Percentiles rank a stretch among this genome's conserved stretches.
Evolutionary conservation across 352 stramenopile species (phyloP).

Genomic region (Thraustochytrium sp.): DNA sequence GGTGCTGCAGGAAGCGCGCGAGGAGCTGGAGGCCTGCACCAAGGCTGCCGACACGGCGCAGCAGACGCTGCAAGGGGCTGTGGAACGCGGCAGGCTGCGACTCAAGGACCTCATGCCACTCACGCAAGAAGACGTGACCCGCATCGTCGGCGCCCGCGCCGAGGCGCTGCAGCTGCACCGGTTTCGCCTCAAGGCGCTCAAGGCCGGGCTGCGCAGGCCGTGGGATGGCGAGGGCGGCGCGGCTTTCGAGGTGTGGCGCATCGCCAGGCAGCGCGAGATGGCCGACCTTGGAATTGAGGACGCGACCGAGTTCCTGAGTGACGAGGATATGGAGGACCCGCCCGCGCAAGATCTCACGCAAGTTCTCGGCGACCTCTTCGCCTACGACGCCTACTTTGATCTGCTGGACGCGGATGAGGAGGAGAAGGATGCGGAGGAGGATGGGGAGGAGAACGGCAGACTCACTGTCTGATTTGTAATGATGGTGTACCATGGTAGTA

Average conservation of each 20-base stretch:
- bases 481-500: no score
- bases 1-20: neutral
- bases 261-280: neutral
- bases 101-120: neutral
- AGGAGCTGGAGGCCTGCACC: neutral
- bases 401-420: neutral
- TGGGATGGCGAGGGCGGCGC: conserved; percentile 8
- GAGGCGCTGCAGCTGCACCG: neutral
- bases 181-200: neutral
- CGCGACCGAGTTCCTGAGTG: neutral
- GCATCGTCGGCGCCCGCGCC: neutral
- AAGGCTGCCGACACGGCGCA: neutral
- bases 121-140: neutral
- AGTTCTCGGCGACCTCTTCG: neutral
- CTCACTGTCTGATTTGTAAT: neutral
- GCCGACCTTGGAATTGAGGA: conserved; percentile 1
- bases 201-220: neutral
- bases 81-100: neutral
- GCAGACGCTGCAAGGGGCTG: neutral
- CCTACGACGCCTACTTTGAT: conserved; percentile 20
- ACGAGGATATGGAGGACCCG: neutral
- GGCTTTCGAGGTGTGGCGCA: conserved; percentile 7
- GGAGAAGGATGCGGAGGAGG: neutral
- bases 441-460: neutral
- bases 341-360: neutral